These are phyloP conservation scores for Exophiala aquamarina DNA, from an alignment of 2,329 filamentous ascomycete genomes.

Conservation along the genomic window DNA sequence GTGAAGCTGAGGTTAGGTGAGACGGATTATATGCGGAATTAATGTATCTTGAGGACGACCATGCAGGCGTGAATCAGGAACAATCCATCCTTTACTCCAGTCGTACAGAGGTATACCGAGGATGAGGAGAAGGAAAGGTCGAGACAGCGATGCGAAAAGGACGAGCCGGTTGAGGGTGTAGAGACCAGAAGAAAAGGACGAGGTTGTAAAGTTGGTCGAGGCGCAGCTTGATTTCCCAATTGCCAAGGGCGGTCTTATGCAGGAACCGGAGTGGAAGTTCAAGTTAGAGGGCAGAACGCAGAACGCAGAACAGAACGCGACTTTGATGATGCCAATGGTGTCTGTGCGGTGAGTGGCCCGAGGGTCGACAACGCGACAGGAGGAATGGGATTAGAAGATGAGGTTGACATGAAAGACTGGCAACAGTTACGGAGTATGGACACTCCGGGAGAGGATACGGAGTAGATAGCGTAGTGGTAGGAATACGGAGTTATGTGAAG, in stretches of 20 bases:
- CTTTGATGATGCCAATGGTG: not conserved
- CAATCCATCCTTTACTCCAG: slow-evolving; percentile 13
- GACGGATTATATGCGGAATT: slow-evolving; percentile 8
- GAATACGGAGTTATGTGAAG: too few species aligned
- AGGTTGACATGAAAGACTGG: too few species aligned
- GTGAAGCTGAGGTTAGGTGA: slow-evolving; percentile 4
- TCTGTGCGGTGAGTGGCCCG: slow-evolving; percentile 8
- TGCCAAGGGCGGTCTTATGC: slow-evolving; percentile 17
- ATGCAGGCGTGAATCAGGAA: slow-evolving; percentile 14
- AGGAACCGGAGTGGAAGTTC: slow-evolving; percentile 10
- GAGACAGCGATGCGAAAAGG: not conserved
- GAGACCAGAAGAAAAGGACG: slow-evolving; percentile 2
- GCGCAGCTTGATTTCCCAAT: slow-evolving; percentile 9
- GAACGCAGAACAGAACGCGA: not conserved
- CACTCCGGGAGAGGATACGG: too few species aligned
- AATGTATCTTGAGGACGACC: slow-evolving; percentile 12
- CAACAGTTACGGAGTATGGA: too few species aligned
- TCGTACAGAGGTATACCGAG: too few species aligned
- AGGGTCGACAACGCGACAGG: slow-evolving; percentile 1
- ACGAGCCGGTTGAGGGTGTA: slow-evolving; percentile 1
- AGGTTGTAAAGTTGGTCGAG: slow-evolving; percentile 17
- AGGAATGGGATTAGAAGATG: not conserved
- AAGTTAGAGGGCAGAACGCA: not conserved
- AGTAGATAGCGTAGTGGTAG: too few species aligned
- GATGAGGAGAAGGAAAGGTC: too few species aligned